Conservation (phyloP, 129 eudicot genomes). For the Ambrosia trifida region DNA sequence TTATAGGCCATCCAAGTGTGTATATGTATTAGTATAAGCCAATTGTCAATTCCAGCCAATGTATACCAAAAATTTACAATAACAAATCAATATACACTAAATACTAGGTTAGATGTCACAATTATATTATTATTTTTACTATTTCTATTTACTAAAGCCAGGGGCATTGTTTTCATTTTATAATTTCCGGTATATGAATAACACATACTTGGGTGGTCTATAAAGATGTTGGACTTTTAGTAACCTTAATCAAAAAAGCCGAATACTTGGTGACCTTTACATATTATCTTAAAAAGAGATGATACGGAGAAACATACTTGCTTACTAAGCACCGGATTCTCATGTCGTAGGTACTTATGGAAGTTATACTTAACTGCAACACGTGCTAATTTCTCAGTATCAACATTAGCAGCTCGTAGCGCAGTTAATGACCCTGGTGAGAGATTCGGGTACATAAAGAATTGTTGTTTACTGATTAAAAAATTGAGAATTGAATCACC, state of each 20-base stretch:
- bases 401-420: slow-evolving; percentile 76
- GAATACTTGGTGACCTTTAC: neutral
- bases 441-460: slow-evolving; percentile 56
- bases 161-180: neutral
- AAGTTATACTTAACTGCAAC: slow-evolving; percentile 60
- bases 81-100: neutral
- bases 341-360: slow-evolving; percentile 55
- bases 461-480: slow-evolving; percentile 59
- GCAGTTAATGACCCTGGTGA: slow-evolving; percentile 68
- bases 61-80: neutral
- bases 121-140: neutral
- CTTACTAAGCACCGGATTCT: slow-evolving; percentile 46
- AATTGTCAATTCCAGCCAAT: neutral
- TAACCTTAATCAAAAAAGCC: neutral
- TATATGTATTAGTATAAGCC: too few species aligned
- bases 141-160: neutral
- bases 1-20: neutral
- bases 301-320: slow-evolving; percentile 44
- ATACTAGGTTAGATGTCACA: neutral
- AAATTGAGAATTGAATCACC: slow-evolving; percentile 75
- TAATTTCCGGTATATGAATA: neutral
- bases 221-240: neutral
- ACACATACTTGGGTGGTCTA: neutral
- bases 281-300: neutral
- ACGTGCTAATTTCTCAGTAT: slow-evolving; percentile 73